Evolutionary conservation across 306 rosid genomes (phyloP).

Genomic region (Hippophae gyantsensis): DNA sequence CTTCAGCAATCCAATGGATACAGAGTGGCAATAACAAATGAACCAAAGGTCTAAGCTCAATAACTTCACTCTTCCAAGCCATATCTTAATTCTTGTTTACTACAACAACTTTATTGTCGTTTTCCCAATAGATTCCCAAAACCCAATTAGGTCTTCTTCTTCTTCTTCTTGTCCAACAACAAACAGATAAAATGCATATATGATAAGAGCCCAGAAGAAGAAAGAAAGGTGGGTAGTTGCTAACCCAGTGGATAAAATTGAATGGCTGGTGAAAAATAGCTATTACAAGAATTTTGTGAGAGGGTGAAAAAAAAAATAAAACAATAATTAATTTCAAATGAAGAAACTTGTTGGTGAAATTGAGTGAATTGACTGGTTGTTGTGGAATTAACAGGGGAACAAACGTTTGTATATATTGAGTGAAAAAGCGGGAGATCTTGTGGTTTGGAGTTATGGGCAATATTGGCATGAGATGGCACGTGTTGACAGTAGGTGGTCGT

Average conservation of each 20-base stretch:
- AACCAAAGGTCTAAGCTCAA: conserved; percentile 44
- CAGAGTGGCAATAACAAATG: conserved; percentile 61
- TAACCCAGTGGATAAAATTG: background rate
- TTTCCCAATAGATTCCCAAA: background rate
- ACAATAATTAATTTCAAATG: background rate
- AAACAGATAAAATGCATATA: background rate
- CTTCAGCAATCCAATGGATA: conserved; percentile 71
- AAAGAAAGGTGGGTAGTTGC: background rate
- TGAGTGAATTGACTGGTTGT: background rate
- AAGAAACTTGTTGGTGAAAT: background rate
- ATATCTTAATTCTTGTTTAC: background rate
- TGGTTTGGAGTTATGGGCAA: background rate
- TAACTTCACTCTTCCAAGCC: conserved; percentile 22
- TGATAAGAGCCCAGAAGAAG: background rate
- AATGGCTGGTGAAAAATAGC: background rate
- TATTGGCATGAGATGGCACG: conserved; percentile 7
- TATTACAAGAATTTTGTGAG: too few relatives aligned
- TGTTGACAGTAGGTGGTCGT: conserved; percentile 17
- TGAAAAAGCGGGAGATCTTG: conserved; percentile 2
- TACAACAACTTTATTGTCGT: conserved; percentile 2
- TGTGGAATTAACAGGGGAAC: background rate
- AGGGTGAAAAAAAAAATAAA: background rate
- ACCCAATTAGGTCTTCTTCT: background rate
- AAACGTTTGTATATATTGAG: background rate
- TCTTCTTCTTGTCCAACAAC: background rate